Evolutionary conservation across 768 basidiomycete species (phyloP).

Genomic region (Pleurotus citrinopileatus): DNA sequence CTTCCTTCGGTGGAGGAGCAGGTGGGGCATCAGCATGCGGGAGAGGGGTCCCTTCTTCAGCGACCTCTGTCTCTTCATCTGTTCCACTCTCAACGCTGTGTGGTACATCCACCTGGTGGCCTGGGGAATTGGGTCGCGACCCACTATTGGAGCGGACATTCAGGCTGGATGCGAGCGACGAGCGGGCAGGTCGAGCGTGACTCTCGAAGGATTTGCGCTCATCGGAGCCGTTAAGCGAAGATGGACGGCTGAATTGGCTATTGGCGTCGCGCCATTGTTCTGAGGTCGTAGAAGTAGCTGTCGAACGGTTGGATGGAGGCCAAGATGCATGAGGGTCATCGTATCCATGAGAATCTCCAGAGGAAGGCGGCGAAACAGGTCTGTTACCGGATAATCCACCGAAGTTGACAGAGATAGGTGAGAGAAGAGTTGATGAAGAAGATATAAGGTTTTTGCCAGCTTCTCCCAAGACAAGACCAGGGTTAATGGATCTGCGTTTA

Average conservation of each 20-base stretch:
- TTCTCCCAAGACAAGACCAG: conserved; percentile 33
- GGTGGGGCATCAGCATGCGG: conserved; percentile 18
- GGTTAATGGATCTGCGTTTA: conserved; percentile 50
- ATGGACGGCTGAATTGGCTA: conserved; percentile 3
- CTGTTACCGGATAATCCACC: conserved; percentile 22
- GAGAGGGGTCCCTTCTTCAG: conserved; percentile 17
- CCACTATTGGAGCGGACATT: conserved; percentile 28
- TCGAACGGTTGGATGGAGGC: neutral
- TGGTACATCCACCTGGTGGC: conserved; percentile 67
- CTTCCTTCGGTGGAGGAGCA: conserved; percentile 15
- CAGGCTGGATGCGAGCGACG: conserved; percentile 29
- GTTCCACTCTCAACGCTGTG: conserved; percentile 71
- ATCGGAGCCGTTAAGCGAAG: neutral
- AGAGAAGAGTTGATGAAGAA: conserved; percentile 24
- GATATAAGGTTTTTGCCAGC: conserved; percentile 15
- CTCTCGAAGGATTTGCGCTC: conserved; percentile 10
- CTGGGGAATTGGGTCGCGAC: conserved; percentile 56
- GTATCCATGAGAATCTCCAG: conserved; percentile 2
- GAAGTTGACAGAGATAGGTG: conserved; percentile 28
- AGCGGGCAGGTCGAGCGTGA: conserved; percentile 14
- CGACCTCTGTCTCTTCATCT: conserved; percentile 62
- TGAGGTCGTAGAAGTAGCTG: conserved; percentile 2
- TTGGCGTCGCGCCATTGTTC: conserved; percentile 8
- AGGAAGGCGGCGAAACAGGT: conserved; percentile 22
- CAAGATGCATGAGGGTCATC: conserved; percentile 4